Base-by-base conservation (phyloP, 75 land plant genomes). In the Selaginella moellendorffii region DNA sequence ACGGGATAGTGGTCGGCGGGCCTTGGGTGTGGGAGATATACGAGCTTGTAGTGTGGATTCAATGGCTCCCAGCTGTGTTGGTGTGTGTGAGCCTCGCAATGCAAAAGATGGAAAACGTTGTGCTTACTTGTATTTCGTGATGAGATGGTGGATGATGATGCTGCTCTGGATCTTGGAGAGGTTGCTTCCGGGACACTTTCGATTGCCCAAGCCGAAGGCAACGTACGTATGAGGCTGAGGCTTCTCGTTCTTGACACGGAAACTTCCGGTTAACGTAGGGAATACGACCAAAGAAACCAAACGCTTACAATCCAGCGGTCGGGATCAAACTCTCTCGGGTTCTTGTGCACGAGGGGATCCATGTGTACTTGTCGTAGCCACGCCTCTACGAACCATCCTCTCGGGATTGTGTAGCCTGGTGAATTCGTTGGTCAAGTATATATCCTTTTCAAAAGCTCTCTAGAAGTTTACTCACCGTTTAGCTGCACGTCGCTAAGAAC, bases 161-260 rank as follows among this genome's bases (percentile, higher is more conserved):
- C 76, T 52, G 20, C 82, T 77, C 65, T 85, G 85, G 2, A 88
- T 69, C 72, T 81, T 85, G 28, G 90, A 79, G 18, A 88, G 73
- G 25, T 88, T 88, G 73, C 72, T 80, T 63, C 95, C 95, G 17
- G 95, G 95, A 69, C 95, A 88, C 61, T 80, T 12, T 52, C 86
- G 66, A 63, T 69, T 80, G 61, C 95, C 95, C 31, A 51, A 78
- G 64, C 95, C 90, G 61, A 88, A 88, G 19, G 95, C 84, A 52
- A 82, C 42, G 54, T 74, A 88, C 5, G 73, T 26, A 29, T 84
- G 83, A 27, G 81, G 70, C 63, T 72, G 84, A 0, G 85, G 83
- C 52, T 64, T 65, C 27, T 56, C 53, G 2, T 62, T 62, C 91
- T 87, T 65, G 46, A 36, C 46, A 36, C 14, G 14, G 14, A 36